Percentiles rank a stretch among this genome's conserved stretches.
These are phyloP conservation scores for Talaromyces sp. DNA, from an alignment of 2,329 filamentous ascomycete species.

Conservation along the genomic window DNA sequence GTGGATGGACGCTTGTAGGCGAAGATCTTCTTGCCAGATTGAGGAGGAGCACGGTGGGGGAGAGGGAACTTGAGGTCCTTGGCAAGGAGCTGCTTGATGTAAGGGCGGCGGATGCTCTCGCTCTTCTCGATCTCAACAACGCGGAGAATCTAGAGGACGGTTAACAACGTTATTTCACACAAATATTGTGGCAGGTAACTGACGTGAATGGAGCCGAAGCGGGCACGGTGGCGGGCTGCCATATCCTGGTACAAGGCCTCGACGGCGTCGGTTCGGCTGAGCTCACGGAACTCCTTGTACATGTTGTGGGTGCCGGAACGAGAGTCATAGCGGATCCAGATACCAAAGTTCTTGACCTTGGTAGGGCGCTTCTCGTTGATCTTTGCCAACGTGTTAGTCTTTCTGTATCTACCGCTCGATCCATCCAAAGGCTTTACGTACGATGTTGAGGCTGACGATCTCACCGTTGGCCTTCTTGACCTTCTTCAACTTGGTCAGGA, in stretches of 20 bases:
- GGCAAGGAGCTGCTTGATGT: constrained; percentile 96
- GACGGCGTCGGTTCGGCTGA: constrained; percentile 91
- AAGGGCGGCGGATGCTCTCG: constrained; percentile 93
- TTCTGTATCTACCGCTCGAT: neutral
- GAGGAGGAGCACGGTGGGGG: constrained; percentile 88
- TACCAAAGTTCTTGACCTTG: constrained; percentile 99
- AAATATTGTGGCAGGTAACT: constrained; percentile 37
- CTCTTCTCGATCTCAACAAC: constrained; percentile 95
- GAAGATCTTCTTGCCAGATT: constrained; percentile 84
- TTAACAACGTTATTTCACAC: constrained; percentile 11
- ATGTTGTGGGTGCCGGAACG: constrained; percentile 99
- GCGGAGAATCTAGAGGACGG: constrained; percentile 73
- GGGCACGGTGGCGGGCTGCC: constrained; percentile 95
- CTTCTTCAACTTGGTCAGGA: constrained; percentile 97
- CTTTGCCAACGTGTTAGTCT: constrained; percentile 43
- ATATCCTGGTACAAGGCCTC: constrained; percentile 99
- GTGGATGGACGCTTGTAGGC: constrained; percentile 88
- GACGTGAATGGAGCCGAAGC: constrained; percentile 99
- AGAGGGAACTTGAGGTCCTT: constrained; percentile 98
- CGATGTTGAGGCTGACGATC: constrained; percentile 95
- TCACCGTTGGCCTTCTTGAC: constrained; percentile 99
- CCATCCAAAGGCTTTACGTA: constrained; percentile 46
- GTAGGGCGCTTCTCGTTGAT: constrained; percentile 98
- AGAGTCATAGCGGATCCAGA: constrained; percentile 99
- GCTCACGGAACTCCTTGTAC: constrained; percentile 99